These are phyloP conservation scores for Opeltia flavorubescens DNA, from an alignment of 495 filamentous ascomycete genomes.

Conservation along the genomic window DNA sequence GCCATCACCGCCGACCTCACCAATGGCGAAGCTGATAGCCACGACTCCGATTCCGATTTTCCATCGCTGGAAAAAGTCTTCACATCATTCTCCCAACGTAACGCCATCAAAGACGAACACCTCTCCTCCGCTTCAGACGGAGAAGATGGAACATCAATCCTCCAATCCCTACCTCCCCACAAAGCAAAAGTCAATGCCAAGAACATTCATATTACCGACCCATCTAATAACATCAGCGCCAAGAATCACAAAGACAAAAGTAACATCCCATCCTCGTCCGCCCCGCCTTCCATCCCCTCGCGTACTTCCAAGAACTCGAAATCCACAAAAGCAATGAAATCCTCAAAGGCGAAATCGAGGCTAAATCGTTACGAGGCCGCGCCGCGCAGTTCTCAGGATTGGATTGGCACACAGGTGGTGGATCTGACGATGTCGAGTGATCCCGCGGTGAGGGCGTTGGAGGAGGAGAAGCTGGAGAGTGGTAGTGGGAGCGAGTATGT, in stretches of 20 bases:
- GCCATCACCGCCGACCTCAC: neutral
- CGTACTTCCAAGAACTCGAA: neutral
- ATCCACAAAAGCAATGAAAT: constrained; percentile 6
- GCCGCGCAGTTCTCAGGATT: constrained; percentile 9
- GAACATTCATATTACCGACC: too few species aligned
- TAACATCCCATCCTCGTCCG: neutral
- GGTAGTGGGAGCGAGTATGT: constrained; percentile 15
- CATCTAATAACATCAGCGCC: too few species aligned
- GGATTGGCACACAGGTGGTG: constrained; percentile 23
- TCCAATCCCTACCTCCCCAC: neutral
- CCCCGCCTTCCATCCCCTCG: neutral
- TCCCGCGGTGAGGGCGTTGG: constrained; percentile 14
- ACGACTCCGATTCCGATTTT: neutral
- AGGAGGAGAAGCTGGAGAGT: neutral
- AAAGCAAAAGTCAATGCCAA: neutral
- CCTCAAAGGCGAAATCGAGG: constrained; percentile 7
- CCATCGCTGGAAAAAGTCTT: constrained; percentile 1
- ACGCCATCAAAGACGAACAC: neutral
- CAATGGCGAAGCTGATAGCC: neutral
- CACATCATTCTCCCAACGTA: neutral
- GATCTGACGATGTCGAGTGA: constrained; percentile 33
- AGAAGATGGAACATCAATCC: too few species aligned
- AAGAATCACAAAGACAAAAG: too few species aligned
- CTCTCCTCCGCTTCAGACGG: neutral
- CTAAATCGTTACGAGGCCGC: constrained; percentile 1